Conservation (phyloP, 202 grass and related monocot species). For the Schoenoplectus triqueter region DNA sequence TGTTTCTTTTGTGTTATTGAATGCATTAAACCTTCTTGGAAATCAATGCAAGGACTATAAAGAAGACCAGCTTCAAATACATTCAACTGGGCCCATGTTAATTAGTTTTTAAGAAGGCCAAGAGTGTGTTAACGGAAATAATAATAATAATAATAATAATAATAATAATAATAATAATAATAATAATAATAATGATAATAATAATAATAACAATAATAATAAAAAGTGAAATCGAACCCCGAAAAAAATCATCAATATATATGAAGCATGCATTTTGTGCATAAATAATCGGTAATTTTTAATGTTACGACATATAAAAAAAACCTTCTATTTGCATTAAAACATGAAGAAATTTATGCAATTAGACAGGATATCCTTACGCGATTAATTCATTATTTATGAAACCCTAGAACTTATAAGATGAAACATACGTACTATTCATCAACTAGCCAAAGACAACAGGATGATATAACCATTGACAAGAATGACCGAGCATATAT, state of each 20-base stretch:
- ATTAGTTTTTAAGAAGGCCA: background rate
- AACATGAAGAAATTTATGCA: background rate
- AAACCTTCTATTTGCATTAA: background rate
- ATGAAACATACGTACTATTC: background rate
- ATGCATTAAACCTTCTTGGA: background rate
- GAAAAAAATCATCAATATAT: background rate
- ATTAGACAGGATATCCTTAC: background rate
- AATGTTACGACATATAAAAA: background rate
- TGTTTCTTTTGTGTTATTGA: background rate
- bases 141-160: too few species aligned
- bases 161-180: background rate
- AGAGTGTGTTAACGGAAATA: background rate
- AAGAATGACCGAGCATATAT: background rate
- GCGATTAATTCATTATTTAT: background rate
- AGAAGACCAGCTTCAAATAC: background rate
- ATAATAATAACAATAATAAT: background rate
- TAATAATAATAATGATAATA: too few species aligned
- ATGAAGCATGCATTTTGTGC: conserved; percentile 1
- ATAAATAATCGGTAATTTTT: background rate
- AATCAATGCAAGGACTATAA: background rate
- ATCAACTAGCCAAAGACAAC: background rate
- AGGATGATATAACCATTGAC: background rate
- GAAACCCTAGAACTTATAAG: conserved; percentile 32
- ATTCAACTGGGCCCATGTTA: background rate
- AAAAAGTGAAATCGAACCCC: too few species aligned